These are phyloP conservation scores for Tetrapyrgos nigripes DNA, from an alignment of 1,284 basidiomycete genomes.

Conservation along the genomic window DNA sequence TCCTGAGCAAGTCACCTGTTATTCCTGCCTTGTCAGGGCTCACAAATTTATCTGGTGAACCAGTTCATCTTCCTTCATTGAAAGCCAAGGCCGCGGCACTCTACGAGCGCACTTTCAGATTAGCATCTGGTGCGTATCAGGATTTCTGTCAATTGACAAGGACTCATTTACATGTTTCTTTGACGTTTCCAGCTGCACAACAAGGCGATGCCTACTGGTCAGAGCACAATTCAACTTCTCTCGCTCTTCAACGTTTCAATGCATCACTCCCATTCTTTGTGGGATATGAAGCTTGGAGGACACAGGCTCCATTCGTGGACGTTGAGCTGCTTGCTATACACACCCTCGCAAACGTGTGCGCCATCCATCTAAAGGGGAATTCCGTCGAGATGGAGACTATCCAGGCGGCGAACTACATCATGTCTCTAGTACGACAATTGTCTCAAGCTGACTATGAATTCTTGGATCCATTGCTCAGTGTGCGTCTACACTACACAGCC, in stretches of 20 bases:
- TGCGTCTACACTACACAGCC: conserved; percentile 34
- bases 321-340: conserved; percentile 56
- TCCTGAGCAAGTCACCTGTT: neutral
- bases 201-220: conserved; percentile 39
- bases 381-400: conserved; percentile 45
- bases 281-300: conserved; percentile 37
- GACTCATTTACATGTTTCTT: conserved; percentile 12
- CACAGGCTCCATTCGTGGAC: conserved; percentile 41
- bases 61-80: conserved; percentile 38
- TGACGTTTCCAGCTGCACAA: conserved; percentile 21
- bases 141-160: conserved; percentile 15
- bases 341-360: conserved; percentile 55
- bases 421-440: conserved; percentile 52
- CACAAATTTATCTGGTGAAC: conserved; percentile 19
- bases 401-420: conserved; percentile 51
- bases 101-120: conserved; percentile 55
- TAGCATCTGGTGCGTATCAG: conserved; percentile 44
- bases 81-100: conserved; percentile 55
- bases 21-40: neutral
- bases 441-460: conserved; percentile 55
- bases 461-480: conserved; percentile 57
- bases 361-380: conserved; percentile 54
- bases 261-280: conserved; percentile 46
- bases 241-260: conserved; percentile 50
- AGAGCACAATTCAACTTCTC: conserved; percentile 47